Evolutionary conservation across 2,329 filamentous ascomycete species (phyloP), one percentile per base, ranked within the genome.

Genomic region (Ophiocordyceps camponoti-saundersi): DNA sequence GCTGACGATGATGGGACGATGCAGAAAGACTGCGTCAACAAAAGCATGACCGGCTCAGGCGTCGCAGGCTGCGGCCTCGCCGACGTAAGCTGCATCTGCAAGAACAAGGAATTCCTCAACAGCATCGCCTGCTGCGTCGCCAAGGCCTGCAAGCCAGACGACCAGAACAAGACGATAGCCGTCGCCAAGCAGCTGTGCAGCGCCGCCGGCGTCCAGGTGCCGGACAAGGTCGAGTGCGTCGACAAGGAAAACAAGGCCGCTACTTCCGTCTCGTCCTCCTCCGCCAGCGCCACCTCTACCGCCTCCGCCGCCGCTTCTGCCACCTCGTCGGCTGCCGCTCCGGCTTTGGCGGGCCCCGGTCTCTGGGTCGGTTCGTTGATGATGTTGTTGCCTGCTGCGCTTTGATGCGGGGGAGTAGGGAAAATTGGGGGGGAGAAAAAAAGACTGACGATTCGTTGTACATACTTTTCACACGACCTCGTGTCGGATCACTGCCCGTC

Each of bases 11-110:
- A 34, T 10, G 26, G n/a, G n/a, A n/a, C 15, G n/a, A 11, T 43
- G n/a, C 49, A 65, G 58, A 57, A 56, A 51, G 46, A 49, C 6
- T 67, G 63, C 51, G 56, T 66, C 34, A 53, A 48, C 50, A 46
- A 60, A 44, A 63, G 56, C 56, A 62, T 61, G 23, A 54, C 51
- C 22, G 61, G 61, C 42, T 52, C 47, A 20, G 51, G 52, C 39
- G 63, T 69, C 46, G 64, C 57, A 45, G 64, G 61, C 52, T 69
- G 66, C 56, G 54, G 53, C 26, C 49, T 55, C 42, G 52, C 64
- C 53, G 63, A 68, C 57, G 56, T 66, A 49, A 55, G 52, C 46
- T 69, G 66, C 56, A 59, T 69, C 54, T 69, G 66, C 60, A 56
- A 53, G 54, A 66, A 67, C 59, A 44, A 53, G 44, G 47, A 58